phyloP scores from a whole-genome alignment of 495 filamentous ascomycete species.

The Hypoxylon subgilvum region DNA sequence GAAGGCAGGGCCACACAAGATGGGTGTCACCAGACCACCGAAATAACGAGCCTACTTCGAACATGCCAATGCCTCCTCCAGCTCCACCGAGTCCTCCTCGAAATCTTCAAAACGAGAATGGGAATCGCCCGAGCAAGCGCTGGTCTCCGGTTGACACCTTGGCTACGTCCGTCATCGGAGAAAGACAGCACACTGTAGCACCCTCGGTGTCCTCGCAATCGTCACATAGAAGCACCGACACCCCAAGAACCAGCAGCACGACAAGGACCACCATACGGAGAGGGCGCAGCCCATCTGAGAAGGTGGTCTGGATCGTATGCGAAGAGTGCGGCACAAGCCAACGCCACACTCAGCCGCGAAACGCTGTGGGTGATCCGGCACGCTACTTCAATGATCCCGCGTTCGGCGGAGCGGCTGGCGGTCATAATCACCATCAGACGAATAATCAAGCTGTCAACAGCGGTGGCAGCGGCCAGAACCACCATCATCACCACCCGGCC shows the following conservation, averaged over 20 bases:
- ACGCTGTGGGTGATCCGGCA: slow-evolving; percentile 34
- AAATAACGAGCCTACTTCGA: neutral
- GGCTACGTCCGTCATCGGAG: slow-evolving; percentile 23
- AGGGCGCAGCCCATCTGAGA: slow-evolving; percentile 37
- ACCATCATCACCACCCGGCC: slow-evolving; percentile 22
- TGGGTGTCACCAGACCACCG: neutral
- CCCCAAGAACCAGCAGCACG: slow-evolving; percentile 27
- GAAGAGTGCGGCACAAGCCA: slow-evolving; percentile 43
- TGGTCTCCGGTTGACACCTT: slow-evolving; percentile 41
- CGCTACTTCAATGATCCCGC: slow-evolving; percentile 42
- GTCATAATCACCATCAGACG: slow-evolving; percentile 1
- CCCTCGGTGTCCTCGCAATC: slow-evolving; percentile 40
- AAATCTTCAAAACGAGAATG: slow-evolving; percentile 7
- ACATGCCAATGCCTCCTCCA: neutral
- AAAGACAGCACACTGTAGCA: slow-evolving; percentile 30
- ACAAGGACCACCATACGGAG: slow-evolving; percentile 34
- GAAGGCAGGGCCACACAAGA: slow-evolving; percentile 33
- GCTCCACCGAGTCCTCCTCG: slow-evolving; percentile 14
- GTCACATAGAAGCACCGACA: slow-evolving; percentile 33
- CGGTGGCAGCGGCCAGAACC: slow-evolving; percentile 10
- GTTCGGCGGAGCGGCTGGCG: slow-evolving; percentile 11
- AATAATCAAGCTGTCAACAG: neutral
- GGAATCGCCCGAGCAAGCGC: slow-evolving; percentile 39
- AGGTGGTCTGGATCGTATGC: slow-evolving; percentile 42
- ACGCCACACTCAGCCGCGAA: slow-evolving; percentile 36